A percentile compares a stretch with the other conserved stretches of the same genome.
Evolutionary conservation across 495 filamentous ascomycete genomes (phyloP).

Genomic region (Trichoderma reesei): DNA sequence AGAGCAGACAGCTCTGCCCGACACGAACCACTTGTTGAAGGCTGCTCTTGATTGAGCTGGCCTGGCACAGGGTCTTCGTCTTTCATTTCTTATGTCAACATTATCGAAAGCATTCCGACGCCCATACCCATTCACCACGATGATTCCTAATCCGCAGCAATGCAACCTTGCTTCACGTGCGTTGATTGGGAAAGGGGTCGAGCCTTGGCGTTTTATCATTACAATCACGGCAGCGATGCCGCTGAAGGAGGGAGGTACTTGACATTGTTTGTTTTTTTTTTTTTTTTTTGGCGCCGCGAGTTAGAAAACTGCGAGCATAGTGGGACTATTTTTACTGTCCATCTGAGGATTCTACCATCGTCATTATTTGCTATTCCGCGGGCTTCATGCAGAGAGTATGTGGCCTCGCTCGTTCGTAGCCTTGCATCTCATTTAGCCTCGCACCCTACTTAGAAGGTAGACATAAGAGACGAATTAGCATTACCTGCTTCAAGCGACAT

Average conservation of each 20-base stretch:
- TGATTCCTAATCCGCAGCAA: neutral
- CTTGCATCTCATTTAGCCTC: neutral
- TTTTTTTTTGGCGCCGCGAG: neutral
- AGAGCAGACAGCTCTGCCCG: too few relatives aligned
- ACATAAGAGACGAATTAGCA: neutral
- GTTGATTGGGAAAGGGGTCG: neutral
- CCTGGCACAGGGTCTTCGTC: neutral
- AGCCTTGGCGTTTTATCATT: neutral
- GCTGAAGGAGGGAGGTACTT: neutral
- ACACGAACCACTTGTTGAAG: neutral
- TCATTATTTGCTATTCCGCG: neutral
- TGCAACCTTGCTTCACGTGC: neutral
- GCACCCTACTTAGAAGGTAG: neutral
- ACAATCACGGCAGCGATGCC: neutral
- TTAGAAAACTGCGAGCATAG: neutral
- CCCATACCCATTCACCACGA: neutral
- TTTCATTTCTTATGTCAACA: neutral
- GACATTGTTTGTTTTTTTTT: too few relatives aligned
- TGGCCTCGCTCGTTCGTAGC: neutral
- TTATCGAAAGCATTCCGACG: slow-evolving; percentile 1
- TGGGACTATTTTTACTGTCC: neutral
- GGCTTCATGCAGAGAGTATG: neutral
- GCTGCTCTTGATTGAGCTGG: neutral
- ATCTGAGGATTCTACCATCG: neutral
- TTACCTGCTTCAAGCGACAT: too few relatives aligned